phyloP scores from a whole-genome alignment of 352 stramenopile species.

The Phytophthora palmivora region DNA sequence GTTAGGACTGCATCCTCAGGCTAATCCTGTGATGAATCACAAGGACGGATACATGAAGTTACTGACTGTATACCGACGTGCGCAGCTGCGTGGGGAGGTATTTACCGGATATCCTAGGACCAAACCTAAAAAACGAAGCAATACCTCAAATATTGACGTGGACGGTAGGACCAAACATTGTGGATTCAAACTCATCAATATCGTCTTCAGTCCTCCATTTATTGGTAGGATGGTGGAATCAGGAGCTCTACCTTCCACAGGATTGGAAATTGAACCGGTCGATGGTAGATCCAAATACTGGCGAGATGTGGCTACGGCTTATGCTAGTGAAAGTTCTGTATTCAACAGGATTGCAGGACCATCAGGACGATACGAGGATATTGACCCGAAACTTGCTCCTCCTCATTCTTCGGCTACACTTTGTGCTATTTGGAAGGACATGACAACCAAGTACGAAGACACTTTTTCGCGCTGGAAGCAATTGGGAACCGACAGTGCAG shows the following conservation, averaged over 20 bases:
- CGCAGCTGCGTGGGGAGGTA: slow-evolving; percentile 12
- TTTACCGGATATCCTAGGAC: slow-evolving; percentile 8
- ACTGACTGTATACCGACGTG: slow-evolving; percentile 15
- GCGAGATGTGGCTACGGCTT: slow-evolving; percentile 21
- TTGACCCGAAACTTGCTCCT: slow-evolving; percentile 9
- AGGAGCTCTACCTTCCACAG: slow-evolving; percentile 18
- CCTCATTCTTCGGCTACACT: slow-evolving; percentile 13
- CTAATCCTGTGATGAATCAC: slow-evolving; percentile 14
- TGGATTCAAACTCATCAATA: slow-evolving; percentile 19
- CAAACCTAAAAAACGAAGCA: slow-evolving; percentile 1
- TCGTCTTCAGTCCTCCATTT: slow-evolving; percentile 25
- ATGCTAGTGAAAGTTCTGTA: slow-evolving; percentile 3
- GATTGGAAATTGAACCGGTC: neutral
- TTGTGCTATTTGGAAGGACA: slow-evolving; percentile 21
- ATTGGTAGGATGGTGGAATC: slow-evolving; percentile 14
- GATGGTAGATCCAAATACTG: slow-evolving; percentile 22
- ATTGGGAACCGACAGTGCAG: slow-evolving; percentile 9
- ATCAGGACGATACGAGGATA: slow-evolving; percentile 22
- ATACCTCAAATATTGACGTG: neutral
- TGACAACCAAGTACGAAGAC: slow-evolving; percentile 12
- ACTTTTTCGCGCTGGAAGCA: slow-evolving; percentile 26
- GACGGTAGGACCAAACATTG: slow-evolving; percentile 23
- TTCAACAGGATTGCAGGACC: slow-evolving; percentile 14
- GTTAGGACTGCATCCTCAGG: slow-evolving; percentile 23
- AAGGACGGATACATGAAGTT: slow-evolving; percentile 24